These are phyloP conservation scores for Pestalotiopsis sp. DNA, from an alignment of 2,329 filamentous ascomycete genomes.

Conservation along the genomic window DNA sequence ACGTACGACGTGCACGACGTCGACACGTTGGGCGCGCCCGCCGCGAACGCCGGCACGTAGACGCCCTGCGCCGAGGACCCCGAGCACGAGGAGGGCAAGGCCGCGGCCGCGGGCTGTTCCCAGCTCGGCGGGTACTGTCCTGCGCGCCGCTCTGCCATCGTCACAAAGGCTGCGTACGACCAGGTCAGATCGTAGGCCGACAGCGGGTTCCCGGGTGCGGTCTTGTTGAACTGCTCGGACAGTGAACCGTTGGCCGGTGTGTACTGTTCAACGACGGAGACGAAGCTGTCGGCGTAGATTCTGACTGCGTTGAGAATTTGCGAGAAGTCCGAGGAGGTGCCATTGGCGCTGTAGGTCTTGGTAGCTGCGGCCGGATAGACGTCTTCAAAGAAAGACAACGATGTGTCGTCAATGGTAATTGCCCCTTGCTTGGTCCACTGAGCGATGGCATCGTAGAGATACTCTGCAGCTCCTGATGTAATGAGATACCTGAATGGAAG, in stretches of 20 bases:
- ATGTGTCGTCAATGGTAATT: slow-evolving; percentile 50
- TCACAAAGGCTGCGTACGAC: slow-evolving; percentile 68
- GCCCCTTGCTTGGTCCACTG: slow-evolving; percentile 51
- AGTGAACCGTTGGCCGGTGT: slow-evolving; percentile 48
- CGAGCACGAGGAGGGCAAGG: slow-evolving; percentile 29
- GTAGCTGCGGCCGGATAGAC: slow-evolving; percentile 47
- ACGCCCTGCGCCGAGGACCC: slow-evolving; percentile 23
- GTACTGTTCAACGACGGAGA: slow-evolving; percentile 48
- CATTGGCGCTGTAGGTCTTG: slow-evolving; percentile 48
- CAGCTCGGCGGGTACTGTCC: slow-evolving; percentile 33
- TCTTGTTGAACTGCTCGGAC: slow-evolving; percentile 51
- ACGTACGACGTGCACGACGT: slow-evolving; percentile 36
- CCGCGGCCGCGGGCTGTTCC: slow-evolving; percentile 20
- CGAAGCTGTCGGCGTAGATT: slow-evolving; percentile 57
- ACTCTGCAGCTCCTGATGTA: slow-evolving; percentile 58
- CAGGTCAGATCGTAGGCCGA: slow-evolving; percentile 63
- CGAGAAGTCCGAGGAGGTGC: slow-evolving; percentile 33
- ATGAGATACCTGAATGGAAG: slow-evolving; percentile 41
- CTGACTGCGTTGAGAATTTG: slow-evolving; percentile 47
- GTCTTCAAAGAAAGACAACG: slow-evolving; percentile 57
- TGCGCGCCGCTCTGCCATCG: slow-evolving; percentile 41
- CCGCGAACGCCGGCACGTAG: slow-evolving; percentile 36
- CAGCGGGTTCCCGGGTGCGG: slow-evolving; percentile 33
- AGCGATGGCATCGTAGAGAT: slow-evolving; percentile 58
- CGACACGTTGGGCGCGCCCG: slow-evolving; percentile 35